Conservation (phyloP, 495 filamentous ascomycete species). For the Hypoxylon lenormandii region DNA sequence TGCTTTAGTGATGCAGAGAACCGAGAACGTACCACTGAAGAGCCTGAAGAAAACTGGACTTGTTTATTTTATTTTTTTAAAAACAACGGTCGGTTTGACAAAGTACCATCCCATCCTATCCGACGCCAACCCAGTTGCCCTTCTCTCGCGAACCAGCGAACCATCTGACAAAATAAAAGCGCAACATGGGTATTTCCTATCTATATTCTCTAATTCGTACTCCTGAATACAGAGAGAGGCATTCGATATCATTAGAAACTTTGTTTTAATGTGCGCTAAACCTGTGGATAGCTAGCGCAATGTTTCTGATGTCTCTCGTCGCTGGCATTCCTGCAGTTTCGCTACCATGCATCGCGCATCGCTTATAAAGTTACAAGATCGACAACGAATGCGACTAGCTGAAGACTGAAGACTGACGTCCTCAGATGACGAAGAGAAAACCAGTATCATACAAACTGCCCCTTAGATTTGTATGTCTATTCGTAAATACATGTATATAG, state of each 20-base stretch:
- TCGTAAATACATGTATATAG: not conserved
- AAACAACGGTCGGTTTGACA: conserved; percentile 19
- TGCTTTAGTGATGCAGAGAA: conserved; percentile 45
- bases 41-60: not conserved
- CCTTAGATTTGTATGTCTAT: conserved; percentile 18
- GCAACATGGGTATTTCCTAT: not conserved
- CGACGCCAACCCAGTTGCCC: not conserved
- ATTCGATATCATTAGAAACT: not conserved
- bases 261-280: not conserved
- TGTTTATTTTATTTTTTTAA: not conserved
- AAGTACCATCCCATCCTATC: conserved; percentile 11
- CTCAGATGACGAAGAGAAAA: conserved; percentile 28
- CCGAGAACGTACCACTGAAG: conserved; percentile 43
- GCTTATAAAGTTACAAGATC: conserved; percentile 45
- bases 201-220: not conserved
- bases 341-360: conserved; percentile 19
- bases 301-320: conserved; percentile 24
- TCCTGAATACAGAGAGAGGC: not conserved
- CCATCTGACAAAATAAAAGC: not conserved
- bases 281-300: conserved; percentile 4
- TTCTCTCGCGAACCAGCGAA: not conserved
- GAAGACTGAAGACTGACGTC: conserved; percentile 27
- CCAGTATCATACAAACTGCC: conserved; percentile 23
- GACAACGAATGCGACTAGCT: conserved; percentile 43
- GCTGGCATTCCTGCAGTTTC: conserved; percentile 40